Evolutionary conservation across 768 basidiomycete genomes (phyloP).

Genomic region (Mycena indigotica): DNA sequence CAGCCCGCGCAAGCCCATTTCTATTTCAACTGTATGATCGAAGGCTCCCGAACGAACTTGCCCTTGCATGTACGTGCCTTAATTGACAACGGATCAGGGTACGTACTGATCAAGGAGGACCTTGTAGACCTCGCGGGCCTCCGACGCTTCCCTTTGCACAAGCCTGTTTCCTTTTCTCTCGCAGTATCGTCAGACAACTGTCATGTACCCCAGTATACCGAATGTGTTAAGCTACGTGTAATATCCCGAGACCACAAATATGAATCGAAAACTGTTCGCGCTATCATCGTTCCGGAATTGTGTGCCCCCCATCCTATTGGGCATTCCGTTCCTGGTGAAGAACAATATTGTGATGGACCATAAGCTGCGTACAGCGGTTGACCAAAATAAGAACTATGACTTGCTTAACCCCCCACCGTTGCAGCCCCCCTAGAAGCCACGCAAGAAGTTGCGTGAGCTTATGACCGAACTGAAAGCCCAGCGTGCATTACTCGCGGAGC

Average conservation of each 20-base stretch:
- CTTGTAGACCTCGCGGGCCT: neutral
- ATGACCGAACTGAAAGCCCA: neutral
- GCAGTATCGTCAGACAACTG: neutral
- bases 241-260: neutral
- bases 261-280: neutral
- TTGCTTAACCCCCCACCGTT: neutral
- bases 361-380: neutral
- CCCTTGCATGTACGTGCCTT: neutral
- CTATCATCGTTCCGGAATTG: neutral
- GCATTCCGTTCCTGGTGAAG: neutral
- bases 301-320: conserved; percentile 6
- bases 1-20: neutral
- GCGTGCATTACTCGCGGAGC: neutral
- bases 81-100: neutral
- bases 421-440: neutral
- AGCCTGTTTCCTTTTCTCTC: neutral
- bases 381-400: neutral
- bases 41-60: neutral
- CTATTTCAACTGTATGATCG: neutral
- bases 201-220: neutral
- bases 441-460: neutral
- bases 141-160: neutral
- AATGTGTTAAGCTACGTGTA: conserved; percentile 2
- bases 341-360: conserved; percentile 6
- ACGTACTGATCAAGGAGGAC: neutral